Evolutionary conservation across 2,329 filamentous ascomycete genomes (phyloP), one percentile per base, ranked within the genome.

Genomic region (Arthrinium phaeospermum): DNA sequence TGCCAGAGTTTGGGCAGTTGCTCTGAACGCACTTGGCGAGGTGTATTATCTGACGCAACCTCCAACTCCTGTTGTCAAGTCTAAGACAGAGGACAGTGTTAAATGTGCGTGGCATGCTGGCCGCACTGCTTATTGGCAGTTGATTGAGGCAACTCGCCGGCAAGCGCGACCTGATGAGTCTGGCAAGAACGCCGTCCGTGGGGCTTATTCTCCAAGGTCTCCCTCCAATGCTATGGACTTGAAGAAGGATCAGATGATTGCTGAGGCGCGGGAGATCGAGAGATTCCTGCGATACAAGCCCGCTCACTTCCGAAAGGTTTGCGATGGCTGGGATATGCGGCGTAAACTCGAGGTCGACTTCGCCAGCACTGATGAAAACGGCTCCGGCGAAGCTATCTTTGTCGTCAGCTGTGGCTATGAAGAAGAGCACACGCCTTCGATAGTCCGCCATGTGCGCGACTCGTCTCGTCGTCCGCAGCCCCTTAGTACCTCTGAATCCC

Each of bases 1-100:
- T 69, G 89, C 90, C 16, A 91, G 95, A 41, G 89, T 96, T 16
- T 98, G 95, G 94, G 94, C 94, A n/a, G 92, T 96, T 57, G 94
- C 91, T n/a, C 83, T 99, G 70, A 99, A 99, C 80, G 96, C 96
- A 0, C 86, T 99, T 12, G 96, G 96, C 1, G 96, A 99, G 81
- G 86, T 98, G 0, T 98, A 92, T 81, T 98, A 96, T 76, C 85
- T 98, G 1, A 92, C 89, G 1, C 91, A 94, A 68, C 86, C 92
- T 8, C 94, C 94, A 0, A 86, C 87, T 47, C 84, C 88, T 27
- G 85, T 88, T 10, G 84, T 86, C 45, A 86, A 87, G 71, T 81
- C 82, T 47, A 87, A 84, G 74, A 80, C 83, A 3, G 86, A 91
- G 47, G 87, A 92, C 71, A 79, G 87, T 22, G 89, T 92, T 73